phyloP scores from a whole-genome alignment of 768 basidiomycete species.

The Rhizopogon sp. region DNA sequence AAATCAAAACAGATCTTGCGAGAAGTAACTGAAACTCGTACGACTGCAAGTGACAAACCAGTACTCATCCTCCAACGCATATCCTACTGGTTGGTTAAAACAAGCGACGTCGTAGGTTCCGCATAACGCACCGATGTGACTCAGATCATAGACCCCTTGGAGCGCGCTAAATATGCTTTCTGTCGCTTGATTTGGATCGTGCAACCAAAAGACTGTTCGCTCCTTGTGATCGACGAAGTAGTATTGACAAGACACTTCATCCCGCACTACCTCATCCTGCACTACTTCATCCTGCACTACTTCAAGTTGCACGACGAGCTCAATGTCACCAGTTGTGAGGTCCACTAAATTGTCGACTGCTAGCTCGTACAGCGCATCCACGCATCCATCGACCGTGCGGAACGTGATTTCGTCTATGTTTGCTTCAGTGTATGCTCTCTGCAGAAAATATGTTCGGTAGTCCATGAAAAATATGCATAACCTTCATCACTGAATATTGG shows the following conservation, averaged over 20 bases:
- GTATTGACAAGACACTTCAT: constrained; percentile 23
- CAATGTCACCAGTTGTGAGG: neutral
- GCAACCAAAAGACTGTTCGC: constrained; percentile 44
- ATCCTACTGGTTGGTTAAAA: neutral
- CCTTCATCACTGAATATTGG: neutral
- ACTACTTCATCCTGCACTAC: neutral
- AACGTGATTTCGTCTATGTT: neutral
- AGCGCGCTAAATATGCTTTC: constrained; percentile 25
- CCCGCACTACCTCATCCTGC: too few relatives aligned
- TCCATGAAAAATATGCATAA: neutral
- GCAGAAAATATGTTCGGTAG: neutral
- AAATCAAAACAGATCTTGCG: neutral
- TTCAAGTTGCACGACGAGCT: neutral
- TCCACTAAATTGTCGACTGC: neutral
- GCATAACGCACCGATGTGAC: constrained; percentile 34
- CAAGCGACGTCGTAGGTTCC: neutral
- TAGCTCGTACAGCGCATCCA: neutral
- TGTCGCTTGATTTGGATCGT: constrained; percentile 26
- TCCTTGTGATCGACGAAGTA: constrained; percentile 42
- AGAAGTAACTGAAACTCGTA: neutral
- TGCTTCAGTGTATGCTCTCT: neutral
- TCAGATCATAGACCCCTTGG: constrained; percentile 32
- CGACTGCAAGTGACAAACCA: constrained; percentile 10
- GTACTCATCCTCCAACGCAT: constrained; percentile 7
- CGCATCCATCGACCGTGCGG: neutral